Evolutionary conservation across 2,329 filamentous ascomycete species (phyloP).

Genomic region (Ascochyta fabae): DNA sequence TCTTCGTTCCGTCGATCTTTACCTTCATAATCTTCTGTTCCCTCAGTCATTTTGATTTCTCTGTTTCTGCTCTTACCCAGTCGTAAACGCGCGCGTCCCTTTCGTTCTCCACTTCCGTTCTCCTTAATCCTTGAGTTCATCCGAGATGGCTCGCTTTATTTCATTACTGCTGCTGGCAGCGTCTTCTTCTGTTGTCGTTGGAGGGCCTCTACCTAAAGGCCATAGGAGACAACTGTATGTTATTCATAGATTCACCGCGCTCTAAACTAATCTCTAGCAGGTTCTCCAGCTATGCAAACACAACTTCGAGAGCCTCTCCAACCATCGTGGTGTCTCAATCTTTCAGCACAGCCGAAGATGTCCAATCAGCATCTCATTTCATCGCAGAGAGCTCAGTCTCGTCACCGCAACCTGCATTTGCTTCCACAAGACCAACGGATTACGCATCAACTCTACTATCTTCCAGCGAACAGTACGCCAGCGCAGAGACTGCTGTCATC

Average conservation of each 20-base stretch:
- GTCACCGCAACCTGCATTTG: not conserved
- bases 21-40: slow-evolving; percentile 38
- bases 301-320: slow-evolving; percentile 22
- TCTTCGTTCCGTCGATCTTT: slow-evolving; percentile 40
- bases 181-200: slow-evolving; percentile 34
- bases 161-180: slow-evolving; percentile 49
- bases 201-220: slow-evolving; percentile 43
- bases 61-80: slow-evolving; percentile 28
- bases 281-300: slow-evolving; percentile 36
- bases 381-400: not conserved
- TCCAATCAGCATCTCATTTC: not conserved
- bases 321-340: slow-evolving; percentile 3
- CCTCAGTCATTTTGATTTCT: slow-evolving; percentile 30
- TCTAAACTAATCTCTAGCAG: slow-evolving; percentile 18
- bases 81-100: slow-evolving; percentile 27
- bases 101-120: slow-evolving; percentile 27
- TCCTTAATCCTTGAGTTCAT: slow-evolving; percentile 25
- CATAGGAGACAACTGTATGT: slow-evolving; percentile 40
- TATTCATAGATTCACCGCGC: not conserved
- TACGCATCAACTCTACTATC: not conserved
- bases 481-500: slow-evolving; percentile 43
- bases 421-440: not conserved
- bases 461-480: slow-evolving; percentile 20
- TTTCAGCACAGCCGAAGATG: slow-evolving; percentile 1
- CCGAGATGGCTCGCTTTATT: slow-evolving; percentile 33